Conservation (phyloP, 257 asterid genomes). For the Cordia subcordata region DNA sequence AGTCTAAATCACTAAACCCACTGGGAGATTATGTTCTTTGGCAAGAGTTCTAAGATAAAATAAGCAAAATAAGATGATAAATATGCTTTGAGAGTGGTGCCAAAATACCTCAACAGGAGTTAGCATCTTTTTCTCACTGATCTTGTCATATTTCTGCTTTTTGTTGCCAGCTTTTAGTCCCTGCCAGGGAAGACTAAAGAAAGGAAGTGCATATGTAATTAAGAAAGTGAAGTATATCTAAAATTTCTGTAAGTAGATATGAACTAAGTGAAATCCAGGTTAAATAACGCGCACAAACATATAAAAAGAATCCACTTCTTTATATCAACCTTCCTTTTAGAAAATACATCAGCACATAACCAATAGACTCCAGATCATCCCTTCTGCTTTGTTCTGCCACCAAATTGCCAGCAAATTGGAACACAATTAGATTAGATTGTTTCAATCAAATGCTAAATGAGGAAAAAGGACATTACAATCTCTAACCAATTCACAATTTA, state of each 20-base stretch:
- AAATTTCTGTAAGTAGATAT: not conserved
- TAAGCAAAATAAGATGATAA: not conserved
- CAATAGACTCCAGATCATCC: slow-evolving; percentile 97
- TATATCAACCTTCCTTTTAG: slow-evolving; percentile 79
- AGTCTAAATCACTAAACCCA: no score
- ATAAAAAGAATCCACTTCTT: not conserved
- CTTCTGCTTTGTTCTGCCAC: slow-evolving; percentile 94
- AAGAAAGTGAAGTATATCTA: not conserved
- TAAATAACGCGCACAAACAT: not conserved
- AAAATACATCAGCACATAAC: slow-evolving; percentile 95
- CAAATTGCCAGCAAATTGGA: slow-evolving; percentile 34
- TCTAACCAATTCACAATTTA: not conserved
- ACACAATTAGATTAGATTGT: slow-evolving; percentile 1
- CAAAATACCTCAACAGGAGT: slow-evolving; percentile 80
- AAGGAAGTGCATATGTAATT: slow-evolving; percentile 8
- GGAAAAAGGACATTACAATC: slow-evolving; percentile 1
- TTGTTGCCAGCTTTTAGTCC: slow-evolving; percentile 94
- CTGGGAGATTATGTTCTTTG: not conserved
- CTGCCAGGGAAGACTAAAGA: slow-evolving; percentile 89
- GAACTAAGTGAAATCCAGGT: not conserved
- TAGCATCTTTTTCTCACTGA: slow-evolving; percentile 92
- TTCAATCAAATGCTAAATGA: not conserved
- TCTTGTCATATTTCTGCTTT: slow-evolving; percentile 94
- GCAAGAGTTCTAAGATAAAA: not conserved
- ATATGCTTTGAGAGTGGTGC: not conserved